Conservation (phyloP, 345 rosid genomes). For the Gossypium australe region DNA sequence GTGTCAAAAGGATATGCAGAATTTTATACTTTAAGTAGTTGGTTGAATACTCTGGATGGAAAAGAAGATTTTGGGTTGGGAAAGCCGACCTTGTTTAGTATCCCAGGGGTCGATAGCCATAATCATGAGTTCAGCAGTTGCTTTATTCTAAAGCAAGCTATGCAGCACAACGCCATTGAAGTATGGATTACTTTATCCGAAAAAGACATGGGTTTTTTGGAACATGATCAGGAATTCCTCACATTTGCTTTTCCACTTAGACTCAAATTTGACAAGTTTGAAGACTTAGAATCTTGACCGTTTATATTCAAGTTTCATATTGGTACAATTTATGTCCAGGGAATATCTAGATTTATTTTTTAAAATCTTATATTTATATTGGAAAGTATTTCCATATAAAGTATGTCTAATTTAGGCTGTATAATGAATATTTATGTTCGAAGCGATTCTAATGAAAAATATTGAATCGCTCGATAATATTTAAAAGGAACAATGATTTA, state of each 20-base stretch:
- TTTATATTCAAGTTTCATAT: too few species aligned
- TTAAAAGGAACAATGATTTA: too few species aligned
- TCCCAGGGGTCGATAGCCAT: not conserved
- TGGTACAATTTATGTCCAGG: too few species aligned
- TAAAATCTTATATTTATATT: too few species aligned
- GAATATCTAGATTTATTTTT: too few species aligned
- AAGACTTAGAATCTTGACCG: too few species aligned
- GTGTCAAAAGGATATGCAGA: not conserved
- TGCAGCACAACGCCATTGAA: not conserved
- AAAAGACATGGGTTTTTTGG: not conserved
- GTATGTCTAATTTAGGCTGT: too few species aligned
- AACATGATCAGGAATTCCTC: not conserved
- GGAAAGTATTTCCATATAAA: too few species aligned
- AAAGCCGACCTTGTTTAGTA: not conserved
- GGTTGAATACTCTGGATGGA: not conserved
- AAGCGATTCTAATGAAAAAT: too few species aligned
- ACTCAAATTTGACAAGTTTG: too few species aligned
- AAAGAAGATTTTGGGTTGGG: not conserved
- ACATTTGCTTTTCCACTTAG: not conserved
- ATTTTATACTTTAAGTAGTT: not conserved
- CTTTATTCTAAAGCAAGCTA: not conserved
- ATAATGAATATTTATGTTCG: too few species aligned
- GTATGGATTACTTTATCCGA: not conserved
- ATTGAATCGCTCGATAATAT: too few species aligned
- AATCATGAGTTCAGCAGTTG: not conserved